Conservation (phyloP, 164 flowering plant genomes). For the Taxillus chinensis region DNA sequence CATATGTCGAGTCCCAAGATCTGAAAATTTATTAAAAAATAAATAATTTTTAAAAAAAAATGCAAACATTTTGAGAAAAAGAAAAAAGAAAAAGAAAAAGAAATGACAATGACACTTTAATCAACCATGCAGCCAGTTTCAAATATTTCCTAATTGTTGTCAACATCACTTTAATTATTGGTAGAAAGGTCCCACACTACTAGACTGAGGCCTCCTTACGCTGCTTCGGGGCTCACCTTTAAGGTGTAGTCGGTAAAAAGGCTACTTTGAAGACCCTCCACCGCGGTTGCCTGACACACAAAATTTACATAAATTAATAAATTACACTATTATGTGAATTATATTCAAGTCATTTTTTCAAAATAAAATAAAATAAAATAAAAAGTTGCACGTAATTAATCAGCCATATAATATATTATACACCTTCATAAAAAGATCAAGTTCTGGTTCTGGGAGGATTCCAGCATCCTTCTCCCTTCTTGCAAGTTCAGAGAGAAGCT, state of each 20-base stretch:
- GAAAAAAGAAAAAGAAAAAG: too few species aligned
- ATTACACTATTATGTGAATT: neutral
- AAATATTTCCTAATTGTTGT: too few species aligned
- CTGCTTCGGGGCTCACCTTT: slow-evolving; percentile 33
- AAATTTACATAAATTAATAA: neutral
- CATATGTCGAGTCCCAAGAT: slow-evolving; percentile 86
- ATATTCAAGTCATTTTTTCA: too few species aligned
- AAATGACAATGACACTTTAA: too few species aligned
- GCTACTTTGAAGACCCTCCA: slow-evolving; percentile 80
- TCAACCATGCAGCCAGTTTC: too few species aligned
- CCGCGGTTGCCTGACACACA: slow-evolving; percentile 61
- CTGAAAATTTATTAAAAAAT: slow-evolving; percentile 37
- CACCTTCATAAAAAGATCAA: slow-evolving; percentile 96
- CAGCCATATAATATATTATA: neutral
- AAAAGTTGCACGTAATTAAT: too few species aligned
- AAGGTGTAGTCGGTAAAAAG: slow-evolving; percentile 89
- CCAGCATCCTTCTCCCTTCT: slow-evolving; percentile 85
- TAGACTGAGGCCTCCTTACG: too few species aligned
- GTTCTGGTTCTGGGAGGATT: slow-evolving; percentile 78
- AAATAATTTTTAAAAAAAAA: neutral
- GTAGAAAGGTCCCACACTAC: too few species aligned
- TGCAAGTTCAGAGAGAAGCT: slow-evolving; percentile 68
- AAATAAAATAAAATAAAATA: too few species aligned
- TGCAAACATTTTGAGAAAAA: neutral
- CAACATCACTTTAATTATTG: too few species aligned